Evolutionary conservation across 768 basidiomycete genomes (phyloP).

Genomic region (Gymnopilus junonius): DNA sequence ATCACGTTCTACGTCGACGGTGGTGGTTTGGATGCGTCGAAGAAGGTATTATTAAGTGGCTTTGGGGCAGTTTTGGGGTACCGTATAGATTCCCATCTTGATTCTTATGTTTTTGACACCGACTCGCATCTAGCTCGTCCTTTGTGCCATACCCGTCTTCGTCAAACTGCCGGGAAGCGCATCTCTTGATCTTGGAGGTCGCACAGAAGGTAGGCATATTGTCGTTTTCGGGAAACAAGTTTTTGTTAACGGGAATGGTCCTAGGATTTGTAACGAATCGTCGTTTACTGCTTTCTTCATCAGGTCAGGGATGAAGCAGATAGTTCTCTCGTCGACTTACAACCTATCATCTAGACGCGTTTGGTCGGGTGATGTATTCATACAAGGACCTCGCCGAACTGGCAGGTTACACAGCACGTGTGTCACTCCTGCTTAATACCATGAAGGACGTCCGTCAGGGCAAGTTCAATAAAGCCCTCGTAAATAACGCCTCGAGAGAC

Average conservation of each 20-base stretch:
- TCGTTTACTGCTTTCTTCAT: slow-evolving; percentile 84
- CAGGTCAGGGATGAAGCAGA: slow-evolving; percentile 46
- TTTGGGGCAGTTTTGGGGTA: slow-evolving; percentile 96
- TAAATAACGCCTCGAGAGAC: slow-evolving; percentile 71
- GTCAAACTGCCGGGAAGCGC: slow-evolving; percentile 78
- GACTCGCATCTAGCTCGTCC: slow-evolving; percentile 55
- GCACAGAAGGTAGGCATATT: slow-evolving; percentile 76
- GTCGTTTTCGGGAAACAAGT: not conserved
- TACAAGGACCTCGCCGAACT: slow-evolving; percentile 97
- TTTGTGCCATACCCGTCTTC: slow-evolving; percentile 95
- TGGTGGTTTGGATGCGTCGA: slow-evolving; percentile 94
- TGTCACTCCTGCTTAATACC: slow-evolving; percentile 85
- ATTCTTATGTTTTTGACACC: not conserved
- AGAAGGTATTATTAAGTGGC: slow-evolving; percentile 95
- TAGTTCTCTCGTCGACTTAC: not conserved
- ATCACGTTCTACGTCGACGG: slow-evolving; percentile 73
- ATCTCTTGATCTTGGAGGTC: slow-evolving; percentile 73
- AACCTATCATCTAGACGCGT: slow-evolving; percentile 66
- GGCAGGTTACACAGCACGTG: slow-evolving; percentile 93
- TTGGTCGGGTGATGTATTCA: slow-evolving; percentile 95
- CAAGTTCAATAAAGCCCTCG: slow-evolving; percentile 86
- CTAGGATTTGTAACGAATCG: slow-evolving; percentile 97
- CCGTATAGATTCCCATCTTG: slow-evolving; percentile 29
- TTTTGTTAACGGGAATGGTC: not conserved
- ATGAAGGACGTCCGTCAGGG: slow-evolving; percentile 87